Conservation (phyloP, 345 rosid genomes). For the Cardiospermum halicacabum region DNA sequence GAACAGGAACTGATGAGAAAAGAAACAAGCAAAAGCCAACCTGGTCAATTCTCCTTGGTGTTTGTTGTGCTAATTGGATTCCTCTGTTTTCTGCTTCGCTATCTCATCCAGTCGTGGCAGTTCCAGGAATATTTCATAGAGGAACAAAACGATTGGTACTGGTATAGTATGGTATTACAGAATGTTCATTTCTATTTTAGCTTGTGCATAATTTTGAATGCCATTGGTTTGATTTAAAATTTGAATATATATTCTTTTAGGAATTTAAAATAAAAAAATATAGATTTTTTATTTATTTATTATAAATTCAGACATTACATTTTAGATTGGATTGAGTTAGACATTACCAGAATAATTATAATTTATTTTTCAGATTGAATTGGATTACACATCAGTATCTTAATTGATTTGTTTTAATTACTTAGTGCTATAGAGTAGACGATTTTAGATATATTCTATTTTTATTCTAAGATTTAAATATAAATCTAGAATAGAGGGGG, state of each 20-base stretch:
- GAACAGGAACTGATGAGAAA: conserved; percentile 59
- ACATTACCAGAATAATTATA: neutral
- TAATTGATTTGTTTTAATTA: neutral
- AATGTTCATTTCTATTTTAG: neutral
- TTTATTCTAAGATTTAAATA: no score
- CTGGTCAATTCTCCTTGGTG: conserved; percentile 41
- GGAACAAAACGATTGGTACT: neutral
- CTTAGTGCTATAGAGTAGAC: neutral
- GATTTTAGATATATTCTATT: no score
- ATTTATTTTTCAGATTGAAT: neutral
- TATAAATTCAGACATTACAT: neutral
- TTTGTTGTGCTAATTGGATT: conserved; percentile 52
- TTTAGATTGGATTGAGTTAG: neutral
- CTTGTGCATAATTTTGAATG: conserved; percentile 6
- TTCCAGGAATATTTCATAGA: neutral
- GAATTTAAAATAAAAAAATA: neutral
- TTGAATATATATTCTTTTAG: neutral
- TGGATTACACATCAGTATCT: no score
- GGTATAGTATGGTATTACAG: no score
- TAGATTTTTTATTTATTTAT: neutral
- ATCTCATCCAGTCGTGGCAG: conserved; percentile 26
- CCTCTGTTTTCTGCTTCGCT: conserved; percentile 55
- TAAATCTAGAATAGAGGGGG: no score
- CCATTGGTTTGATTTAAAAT: neutral
- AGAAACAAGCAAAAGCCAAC: conserved; percentile 38